A percentile compares a stretch with the other conserved stretches of the same genome.
These are phyloP conservation scores for Cenchrus fungigraminus DNA, from an alignment of 176 grass and related monocot species.

Conservation along the genomic window DNA sequence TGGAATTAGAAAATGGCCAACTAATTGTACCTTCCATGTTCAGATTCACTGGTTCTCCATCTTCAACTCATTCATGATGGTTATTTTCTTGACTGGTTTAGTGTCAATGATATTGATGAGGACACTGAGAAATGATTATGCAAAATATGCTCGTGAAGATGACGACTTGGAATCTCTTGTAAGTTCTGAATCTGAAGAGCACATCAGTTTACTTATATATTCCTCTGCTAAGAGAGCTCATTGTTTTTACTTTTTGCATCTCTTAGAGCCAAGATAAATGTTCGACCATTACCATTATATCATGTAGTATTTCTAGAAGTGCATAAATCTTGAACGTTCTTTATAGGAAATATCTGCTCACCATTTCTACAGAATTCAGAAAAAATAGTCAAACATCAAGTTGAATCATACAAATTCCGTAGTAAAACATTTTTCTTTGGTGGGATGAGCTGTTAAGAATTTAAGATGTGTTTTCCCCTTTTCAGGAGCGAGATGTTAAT, in stretches of 20 bases:
- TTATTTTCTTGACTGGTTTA: constrained; percentile 97
- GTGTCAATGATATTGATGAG: constrained; percentile 99
- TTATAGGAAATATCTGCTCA: not conserved
- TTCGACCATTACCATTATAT: not conserved
- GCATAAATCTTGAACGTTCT: not conserved
- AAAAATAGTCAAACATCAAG: constrained; percentile 7
- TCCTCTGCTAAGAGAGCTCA: constrained; percentile 18
- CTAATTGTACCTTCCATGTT: constrained; percentile 34
- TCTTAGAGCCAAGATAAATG: not conserved
- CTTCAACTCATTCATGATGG: constrained; percentile 99
- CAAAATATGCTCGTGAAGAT: constrained; percentile 99
- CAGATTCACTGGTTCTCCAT: constrained; percentile 99
- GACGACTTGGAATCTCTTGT: constrained; percentile 92
- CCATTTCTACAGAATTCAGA: not conserved
- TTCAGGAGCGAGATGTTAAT: constrained; percentile 95
- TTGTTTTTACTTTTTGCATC: not conserved
- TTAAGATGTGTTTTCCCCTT: constrained; percentile 8
- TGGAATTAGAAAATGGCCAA: constrained; percentile 28
- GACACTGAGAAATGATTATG: constrained; percentile 99
- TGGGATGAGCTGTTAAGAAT: not conserved
- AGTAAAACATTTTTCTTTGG: not conserved
- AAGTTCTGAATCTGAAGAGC: constrained; percentile 33
- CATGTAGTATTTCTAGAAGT: constrained; percentile 13
- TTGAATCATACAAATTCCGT: not conserved
- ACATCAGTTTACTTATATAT: constrained; percentile 3